A percentile compares a stretch with the other conserved stretches of the same genome.
Evolutionary conservation across 2,329 filamentous ascomycete genomes (phyloP).

Genomic region (Emmonsiellopsis sp.): DNA sequence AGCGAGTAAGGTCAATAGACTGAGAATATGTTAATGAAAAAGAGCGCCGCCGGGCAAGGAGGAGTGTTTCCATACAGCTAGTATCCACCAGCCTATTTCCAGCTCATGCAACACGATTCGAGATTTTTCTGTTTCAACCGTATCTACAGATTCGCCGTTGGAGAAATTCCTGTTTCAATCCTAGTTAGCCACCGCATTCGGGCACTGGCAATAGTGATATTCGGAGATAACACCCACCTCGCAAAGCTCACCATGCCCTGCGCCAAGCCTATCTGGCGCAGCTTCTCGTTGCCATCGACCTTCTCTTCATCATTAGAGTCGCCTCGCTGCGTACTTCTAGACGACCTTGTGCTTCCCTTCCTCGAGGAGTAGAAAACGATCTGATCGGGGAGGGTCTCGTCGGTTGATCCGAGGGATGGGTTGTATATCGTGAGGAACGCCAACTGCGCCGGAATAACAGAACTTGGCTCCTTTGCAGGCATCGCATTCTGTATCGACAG

Average conservation of each 20-base stretch:
- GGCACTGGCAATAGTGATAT: conserved; percentile 3
- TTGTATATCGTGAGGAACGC: conserved; percentile 94
- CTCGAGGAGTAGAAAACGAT: conserved; percentile 84
- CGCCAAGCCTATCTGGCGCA: conserved; percentile 88
- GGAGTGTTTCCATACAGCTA: conserved; percentile 55
- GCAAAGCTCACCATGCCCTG: conserved; percentile 95
- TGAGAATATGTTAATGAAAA: conserved; percentile 24
- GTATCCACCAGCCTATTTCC: conserved; percentile 88
- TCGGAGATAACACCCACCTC: conserved; percentile 36
- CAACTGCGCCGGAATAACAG: conserved; percentile 66
- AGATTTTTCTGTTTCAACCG: conserved; percentile 83
- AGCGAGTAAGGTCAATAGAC: conserved; percentile 72
- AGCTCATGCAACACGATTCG: conserved; percentile 78
- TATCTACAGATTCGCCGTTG: conserved; percentile 63
- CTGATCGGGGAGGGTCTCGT: conserved; percentile 68
- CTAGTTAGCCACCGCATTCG: neutral
- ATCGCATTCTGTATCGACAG: conserved; percentile 19
- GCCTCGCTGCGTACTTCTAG: conserved; percentile 13
- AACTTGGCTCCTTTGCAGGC: conserved; percentile 26
- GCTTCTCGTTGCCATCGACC: conserved; percentile 65
- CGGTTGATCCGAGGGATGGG: conserved; percentile 63
- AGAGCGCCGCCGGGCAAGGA: conserved; percentile 8
- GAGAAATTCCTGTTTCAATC: conserved; percentile 60
- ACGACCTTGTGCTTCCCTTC: conserved; percentile 17
- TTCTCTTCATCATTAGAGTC: conserved; percentile 32